Conservation (phyloP, 1,284 basidiomycete species). For the Porogramme epimiltina region DNA sequence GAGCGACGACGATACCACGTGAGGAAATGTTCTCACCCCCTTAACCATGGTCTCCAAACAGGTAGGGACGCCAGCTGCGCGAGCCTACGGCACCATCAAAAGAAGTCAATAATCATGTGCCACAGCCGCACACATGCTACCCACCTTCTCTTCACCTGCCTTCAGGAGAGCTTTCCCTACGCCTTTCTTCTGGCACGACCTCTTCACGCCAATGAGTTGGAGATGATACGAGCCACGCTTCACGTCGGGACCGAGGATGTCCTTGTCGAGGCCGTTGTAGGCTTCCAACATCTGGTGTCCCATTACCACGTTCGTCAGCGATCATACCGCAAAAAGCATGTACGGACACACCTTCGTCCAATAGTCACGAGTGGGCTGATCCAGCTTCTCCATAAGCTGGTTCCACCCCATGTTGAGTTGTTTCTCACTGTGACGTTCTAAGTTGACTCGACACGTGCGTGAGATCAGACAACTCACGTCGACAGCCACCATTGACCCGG, state of each 20-base stretch:
- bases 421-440: background rate
- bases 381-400: conserved; percentile 6
- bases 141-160: conserved; percentile 19
- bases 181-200: conserved; percentile 20
- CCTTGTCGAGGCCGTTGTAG: conserved; percentile 17
- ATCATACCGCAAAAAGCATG: background rate
- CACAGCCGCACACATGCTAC: background rate
- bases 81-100: conserved; percentile 7
- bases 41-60: conserved; percentile 14
- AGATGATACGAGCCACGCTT: conserved; percentile 24
- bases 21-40: background rate
- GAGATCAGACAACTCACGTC: conserved; percentile 2
- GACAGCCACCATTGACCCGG: conserved; percentile 17
- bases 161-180: conserved; percentile 13
- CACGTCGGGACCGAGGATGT: conserved; percentile 13
- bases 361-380: conserved; percentile 7
- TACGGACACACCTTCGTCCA: conserved; percentile 13
- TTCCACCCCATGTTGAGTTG: background rate
- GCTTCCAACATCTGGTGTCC: conserved; percentile 10
- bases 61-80: conserved; percentile 2
- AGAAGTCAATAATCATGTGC: background rate
- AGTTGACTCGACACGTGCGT: background rate
- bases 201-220: conserved; percentile 22
- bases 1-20: conserved; percentile 2
- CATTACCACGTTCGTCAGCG: background rate